Evolutionary conservation across 108 stramenopile genomes (phyloP), one percentile per base, ranked within the genome.

Genomic region (Aurantiochytrium sp.): DNA sequence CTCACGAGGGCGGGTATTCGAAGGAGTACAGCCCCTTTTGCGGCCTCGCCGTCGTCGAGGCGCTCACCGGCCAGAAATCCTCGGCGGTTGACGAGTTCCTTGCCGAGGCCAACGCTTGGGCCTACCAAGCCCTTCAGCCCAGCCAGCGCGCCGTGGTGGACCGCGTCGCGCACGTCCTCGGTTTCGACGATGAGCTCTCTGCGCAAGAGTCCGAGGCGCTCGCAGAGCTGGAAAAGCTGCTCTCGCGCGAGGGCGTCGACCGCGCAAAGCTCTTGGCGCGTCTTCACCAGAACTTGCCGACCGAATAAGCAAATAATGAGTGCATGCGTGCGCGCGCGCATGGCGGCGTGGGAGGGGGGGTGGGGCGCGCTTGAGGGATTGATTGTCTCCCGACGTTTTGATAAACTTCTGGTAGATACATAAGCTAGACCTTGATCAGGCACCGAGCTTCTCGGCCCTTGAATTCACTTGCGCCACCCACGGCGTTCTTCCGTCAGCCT

Each of bases 1-100:
- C 90, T 24, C 93, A 94, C 55, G 93, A 94, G 89, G 93, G 92
- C 12, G 92, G 92, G 17, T 90, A 89, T 37, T 87, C 86, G 12
- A 87, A 91, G 34, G 85, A 90, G 8, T 91, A 92, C 55, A 90
- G 91, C 15, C 93, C 93, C 3, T 93, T 88, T 42, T 92, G 92
- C 50, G 90, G 90, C 3, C 55, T 92, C 19, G 55, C 89, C 2
- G 87, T 93, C 22, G 45, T 91, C 24, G 92, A 91, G 69, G 91
- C 52, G 19, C 36, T 92, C 39, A 55, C 65, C 31, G 90, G 90
- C 21, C 4, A 54, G 0, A 27, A 59, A 22, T 32, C 65, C 17
- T 22, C 22, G 21, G 68, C 45, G 2, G 32, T 27, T 0, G 68
- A 73, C 50, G 34, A 4, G 24, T 55, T 19, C 55, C 45, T 69